Evolutionary conservation across 1,139 yeast species (phyloP).

Genomic region (Diutina neorugosa): DNA sequence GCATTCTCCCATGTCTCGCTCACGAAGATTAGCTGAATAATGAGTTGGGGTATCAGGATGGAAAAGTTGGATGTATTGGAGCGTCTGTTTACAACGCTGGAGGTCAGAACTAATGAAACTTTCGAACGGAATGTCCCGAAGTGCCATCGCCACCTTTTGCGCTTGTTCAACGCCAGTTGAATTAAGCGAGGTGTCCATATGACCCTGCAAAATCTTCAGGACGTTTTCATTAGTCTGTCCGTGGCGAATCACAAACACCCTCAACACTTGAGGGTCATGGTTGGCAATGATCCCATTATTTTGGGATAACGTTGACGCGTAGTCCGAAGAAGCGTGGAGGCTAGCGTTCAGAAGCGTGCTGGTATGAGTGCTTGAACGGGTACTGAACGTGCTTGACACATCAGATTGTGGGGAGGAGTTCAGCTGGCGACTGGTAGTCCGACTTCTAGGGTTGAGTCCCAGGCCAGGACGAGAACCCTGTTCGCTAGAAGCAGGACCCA

Average conservation of each 20-base stretch:
- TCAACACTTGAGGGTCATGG: conserved; percentile 24
- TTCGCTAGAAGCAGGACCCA: not conserved
- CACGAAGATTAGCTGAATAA: conserved; percentile 37
- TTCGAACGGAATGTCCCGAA: conserved; percentile 33
- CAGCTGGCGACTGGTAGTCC: not conserved
- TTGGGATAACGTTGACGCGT: not conserved
- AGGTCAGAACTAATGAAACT: conserved; percentile 48
- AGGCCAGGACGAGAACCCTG: not conserved
- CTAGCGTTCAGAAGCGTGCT: not conserved
- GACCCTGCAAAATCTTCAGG: conserved; percentile 64
- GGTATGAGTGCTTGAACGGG: not conserved
- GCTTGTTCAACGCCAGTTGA: conserved; percentile 49
- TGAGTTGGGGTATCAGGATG: conserved; percentile 11
- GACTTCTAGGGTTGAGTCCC: not conserved
- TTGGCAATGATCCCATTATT: conserved; percentile 13
- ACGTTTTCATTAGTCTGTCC: conserved; percentile 72
- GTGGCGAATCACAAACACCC: conserved; percentile 60
- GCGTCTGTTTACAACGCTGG: conserved; percentile 45
- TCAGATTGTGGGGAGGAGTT: not conserved
- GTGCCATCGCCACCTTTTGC: conserved; percentile 29
- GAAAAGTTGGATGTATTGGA: conserved; percentile 21
- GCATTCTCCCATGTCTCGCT: conserved; percentile 65
- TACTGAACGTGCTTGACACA: not conserved
- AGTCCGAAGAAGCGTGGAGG: not conserved
- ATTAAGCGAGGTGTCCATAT: conserved; percentile 49